Evolutionary conservation across 495 filamentous ascomycete species (phyloP).

Genomic region (Filosporella fistucella): DNA sequence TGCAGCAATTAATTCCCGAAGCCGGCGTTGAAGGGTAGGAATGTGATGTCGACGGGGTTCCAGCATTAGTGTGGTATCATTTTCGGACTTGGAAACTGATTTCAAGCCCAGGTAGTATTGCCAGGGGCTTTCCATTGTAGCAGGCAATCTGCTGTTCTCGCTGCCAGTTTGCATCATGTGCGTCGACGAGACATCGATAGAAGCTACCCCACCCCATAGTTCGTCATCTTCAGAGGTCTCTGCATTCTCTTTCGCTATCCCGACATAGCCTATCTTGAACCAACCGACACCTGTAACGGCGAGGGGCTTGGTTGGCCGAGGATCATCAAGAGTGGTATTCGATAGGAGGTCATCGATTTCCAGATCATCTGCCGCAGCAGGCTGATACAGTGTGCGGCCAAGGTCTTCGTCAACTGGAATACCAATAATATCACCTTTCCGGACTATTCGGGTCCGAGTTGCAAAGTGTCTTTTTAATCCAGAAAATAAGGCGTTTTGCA

Average conservation of each 20-base stretch:
- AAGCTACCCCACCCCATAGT: slow-evolving; percentile 76
- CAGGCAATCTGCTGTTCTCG: slow-evolving; percentile 70
- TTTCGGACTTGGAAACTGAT: slow-evolving; percentile 35
- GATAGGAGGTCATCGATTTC: slow-evolving; percentile 59
- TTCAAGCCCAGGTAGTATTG: slow-evolving; percentile 79
- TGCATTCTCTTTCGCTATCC: slow-evolving; percentile 46
- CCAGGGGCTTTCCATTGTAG: slow-evolving; percentile 71
- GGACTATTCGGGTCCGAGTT: slow-evolving; percentile 68
- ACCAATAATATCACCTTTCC: slow-evolving; percentile 79
- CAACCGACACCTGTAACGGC: slow-evolving; percentile 69
- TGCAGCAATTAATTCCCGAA: slow-evolving; percentile 82
- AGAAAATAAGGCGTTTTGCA: slow-evolving; percentile 78
- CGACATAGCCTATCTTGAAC: slow-evolving; percentile 79
- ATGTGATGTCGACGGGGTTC: slow-evolving; percentile 23
- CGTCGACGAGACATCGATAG: slow-evolving; percentile 77
- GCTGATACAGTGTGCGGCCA: slow-evolving; percentile 68
- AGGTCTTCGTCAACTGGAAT: slow-evolving; percentile 81
- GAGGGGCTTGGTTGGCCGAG: slow-evolving; percentile 27
- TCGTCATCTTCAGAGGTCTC: slow-evolving; percentile 50
- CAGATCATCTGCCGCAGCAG: slow-evolving; percentile 50
- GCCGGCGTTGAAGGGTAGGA: slow-evolving; percentile 62
- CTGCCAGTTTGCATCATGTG: slow-evolving; percentile 86
- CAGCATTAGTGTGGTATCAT: slow-evolving; percentile 14
- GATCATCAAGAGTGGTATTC: slow-evolving; percentile 26
- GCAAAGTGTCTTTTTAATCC: slow-evolving; percentile 86